Evolutionary conservation across 768 basidiomycete genomes (phyloP).

Genomic region (Tulasnella sp.): DNA sequence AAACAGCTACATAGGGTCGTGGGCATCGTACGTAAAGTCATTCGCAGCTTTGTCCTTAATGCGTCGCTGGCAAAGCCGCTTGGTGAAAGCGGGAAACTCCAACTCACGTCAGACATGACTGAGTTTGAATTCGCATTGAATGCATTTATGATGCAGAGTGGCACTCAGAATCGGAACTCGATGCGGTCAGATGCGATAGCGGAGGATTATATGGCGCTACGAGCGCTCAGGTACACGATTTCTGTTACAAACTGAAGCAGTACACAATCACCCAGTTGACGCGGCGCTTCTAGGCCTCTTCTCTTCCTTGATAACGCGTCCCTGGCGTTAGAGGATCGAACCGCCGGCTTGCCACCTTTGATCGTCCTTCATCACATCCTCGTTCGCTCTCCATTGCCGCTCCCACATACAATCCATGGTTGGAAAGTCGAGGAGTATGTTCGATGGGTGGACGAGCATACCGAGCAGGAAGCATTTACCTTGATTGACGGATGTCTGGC

Average conservation of each 20-base stretch:
- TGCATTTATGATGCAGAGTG: slow-evolving; percentile 45
- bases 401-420: slow-evolving; percentile 81
- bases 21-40: slow-evolving; percentile 63
- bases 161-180: slow-evolving; percentile 8
- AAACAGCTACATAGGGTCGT: slow-evolving; percentile 36
- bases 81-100: slow-evolving; percentile 86
- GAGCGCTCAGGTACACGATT: slow-evolving; percentile 66
- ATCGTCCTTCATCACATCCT: slow-evolving; percentile 87
- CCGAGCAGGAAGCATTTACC: slow-evolving; percentile 64
- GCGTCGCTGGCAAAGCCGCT: slow-evolving; percentile 87
- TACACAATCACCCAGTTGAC: neutral
- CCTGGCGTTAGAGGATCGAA: slow-evolving; percentile 54
- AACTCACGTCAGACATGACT: slow-evolving; percentile 92
- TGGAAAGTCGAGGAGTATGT: slow-evolving; percentile 98
- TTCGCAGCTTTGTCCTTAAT: slow-evolving; percentile 82
- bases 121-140: slow-evolving; percentile 88
- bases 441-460: slow-evolving; percentile 89
- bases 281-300: slow-evolving; percentile 45
- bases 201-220: slow-evolving; percentile 73
- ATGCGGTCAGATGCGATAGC: slow-evolving; percentile 61
- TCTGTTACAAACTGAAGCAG: neutral
- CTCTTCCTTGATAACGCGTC: slow-evolving; percentile 76
- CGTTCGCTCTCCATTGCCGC: slow-evolving; percentile 71
- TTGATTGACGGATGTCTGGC: slow-evolving; percentile 68
- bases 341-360: slow-evolving; percentile 69